A percentile compares a stretch with the other conserved stretches of the same genome.
These are phyloP conservation scores for Lactifluus pinguis DNA, from an alignment of 768 basidiomycete genomes.

Conservation along the genomic window DNA sequence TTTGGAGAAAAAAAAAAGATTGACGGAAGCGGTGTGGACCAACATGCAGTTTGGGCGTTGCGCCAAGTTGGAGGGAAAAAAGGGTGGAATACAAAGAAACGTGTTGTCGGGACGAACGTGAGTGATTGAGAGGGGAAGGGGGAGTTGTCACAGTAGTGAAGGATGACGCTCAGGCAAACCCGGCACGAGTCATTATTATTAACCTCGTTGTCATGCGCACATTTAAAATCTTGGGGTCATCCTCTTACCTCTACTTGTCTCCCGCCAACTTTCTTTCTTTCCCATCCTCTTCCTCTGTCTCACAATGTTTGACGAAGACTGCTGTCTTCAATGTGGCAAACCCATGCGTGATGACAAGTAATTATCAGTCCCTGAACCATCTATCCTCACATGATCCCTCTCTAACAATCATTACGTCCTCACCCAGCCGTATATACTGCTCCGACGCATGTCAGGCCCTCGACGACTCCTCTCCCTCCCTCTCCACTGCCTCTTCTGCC, in stretches of 20 bases:
- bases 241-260: neutral
- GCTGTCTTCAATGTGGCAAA: conserved; percentile 24
- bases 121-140: neutral
- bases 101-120: conserved; percentile 1
- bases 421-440: conserved; percentile 21
- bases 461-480: conserved; percentile 21
- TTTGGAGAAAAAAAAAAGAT: neutral
- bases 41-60: conserved; percentile 11
- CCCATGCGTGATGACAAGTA: conserved; percentile 18
- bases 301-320: conserved; percentile 25
- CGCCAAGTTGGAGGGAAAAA: neutral
- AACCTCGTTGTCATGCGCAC: conserved; percentile 9
- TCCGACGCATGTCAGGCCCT: conserved; percentile 19
- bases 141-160: too few species aligned
- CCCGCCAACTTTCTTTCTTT: neutral
- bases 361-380: conserved; percentile 3
- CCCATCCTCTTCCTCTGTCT: neutral
- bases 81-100: neutral
- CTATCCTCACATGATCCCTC: conserved; percentile 13
- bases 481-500: conserved; percentile 20
- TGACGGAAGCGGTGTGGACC: neutral
- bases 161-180: too few species aligned
- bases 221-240: conserved; percentile 1
- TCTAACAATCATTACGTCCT: conserved; percentile 16
- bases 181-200: conserved; percentile 6